A percentile compares a stretch with the other conserved stretches of the same genome.
Conservation (phyloP, 139 green algal species). For the Closterium sp. region DNA sequence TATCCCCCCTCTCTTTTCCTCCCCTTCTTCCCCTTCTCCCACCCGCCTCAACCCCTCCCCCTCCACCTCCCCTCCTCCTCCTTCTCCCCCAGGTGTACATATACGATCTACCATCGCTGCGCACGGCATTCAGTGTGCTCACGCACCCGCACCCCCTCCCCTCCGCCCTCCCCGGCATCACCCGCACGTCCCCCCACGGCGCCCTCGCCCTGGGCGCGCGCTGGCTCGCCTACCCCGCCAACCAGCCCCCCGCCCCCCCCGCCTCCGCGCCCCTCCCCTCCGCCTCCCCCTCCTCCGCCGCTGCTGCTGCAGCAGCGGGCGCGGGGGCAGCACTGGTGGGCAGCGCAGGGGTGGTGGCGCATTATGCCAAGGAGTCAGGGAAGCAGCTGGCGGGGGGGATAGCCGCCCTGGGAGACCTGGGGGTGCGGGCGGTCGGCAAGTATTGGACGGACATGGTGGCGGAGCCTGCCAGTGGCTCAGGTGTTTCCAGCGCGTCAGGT, state of each 20-base stretch:
- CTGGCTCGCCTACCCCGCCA: constrained; percentile 67
- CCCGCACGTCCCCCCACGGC: neutral
- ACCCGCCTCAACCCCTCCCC: neutral
- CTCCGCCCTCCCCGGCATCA: neutral
- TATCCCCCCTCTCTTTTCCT: too few species aligned
- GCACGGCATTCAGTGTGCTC: constrained; percentile 59
- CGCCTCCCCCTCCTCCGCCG: neutral
- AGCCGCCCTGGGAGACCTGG: constrained; percentile 38
- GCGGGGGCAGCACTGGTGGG: neutral
- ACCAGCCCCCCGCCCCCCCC: constrained; percentile 49
- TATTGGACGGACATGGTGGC: constrained; percentile 31
- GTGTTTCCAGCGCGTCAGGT: neutral
- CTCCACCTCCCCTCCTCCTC: neutral
- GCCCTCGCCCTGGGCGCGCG: constrained; percentile 60
- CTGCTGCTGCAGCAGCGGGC: neutral
- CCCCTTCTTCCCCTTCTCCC: neutral
- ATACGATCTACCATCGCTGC: constrained; percentile 55
- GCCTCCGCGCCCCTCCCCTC: constrained; percentile 40
- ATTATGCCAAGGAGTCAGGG: constrained; percentile 50
- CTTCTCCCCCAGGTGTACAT: constrained; percentile 55
- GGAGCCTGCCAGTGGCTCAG: neutral
- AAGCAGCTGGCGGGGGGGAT: constrained; percentile 30
- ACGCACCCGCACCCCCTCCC: constrained; percentile 49
- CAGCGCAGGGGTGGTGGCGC: constrained; percentile 23
- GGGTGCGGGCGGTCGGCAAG: constrained; percentile 25